These are phyloP conservation scores for Psilocybe mexicana DNA, from an alignment of 1,284 basidiomycete species.

Conservation along the genomic window DNA sequence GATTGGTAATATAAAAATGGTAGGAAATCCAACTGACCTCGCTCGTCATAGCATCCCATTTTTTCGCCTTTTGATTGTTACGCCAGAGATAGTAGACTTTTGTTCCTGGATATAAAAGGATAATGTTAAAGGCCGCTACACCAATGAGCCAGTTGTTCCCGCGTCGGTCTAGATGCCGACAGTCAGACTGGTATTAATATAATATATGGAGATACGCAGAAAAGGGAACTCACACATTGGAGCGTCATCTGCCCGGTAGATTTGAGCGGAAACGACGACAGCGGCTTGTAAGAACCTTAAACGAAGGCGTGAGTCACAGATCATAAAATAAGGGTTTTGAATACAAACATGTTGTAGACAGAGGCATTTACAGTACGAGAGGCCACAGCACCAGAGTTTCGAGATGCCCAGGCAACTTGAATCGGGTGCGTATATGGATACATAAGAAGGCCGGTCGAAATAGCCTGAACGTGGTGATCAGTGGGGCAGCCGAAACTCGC, in stretches of 20 bases:
- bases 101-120: slow-evolving; percentile 34
- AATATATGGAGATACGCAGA: not conserved
- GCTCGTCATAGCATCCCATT: slow-evolving; percentile 52
- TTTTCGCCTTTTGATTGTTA: slow-evolving; percentile 46
- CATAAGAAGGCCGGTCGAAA: slow-evolving; percentile 34
- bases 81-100: slow-evolving; percentile 54
- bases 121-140: slow-evolving; percentile 45
- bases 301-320: not conserved
- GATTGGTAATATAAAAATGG: not conserved
- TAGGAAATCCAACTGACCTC: slow-evolving; percentile 34
- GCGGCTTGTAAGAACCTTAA: slow-evolving; percentile 46
- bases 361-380: slow-evolving; percentile 57
- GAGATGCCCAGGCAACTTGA: slow-evolving; percentile 54
- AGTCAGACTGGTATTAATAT: not conserved
- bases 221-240: slow-evolving; percentile 41
- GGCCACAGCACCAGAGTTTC: slow-evolving; percentile 54
- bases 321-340: not conserved
- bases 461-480: slow-evolving; percentile 22
- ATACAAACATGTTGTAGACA: slow-evolving; percentile 50
- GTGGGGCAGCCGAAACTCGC: not conserved
- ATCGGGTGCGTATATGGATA: slow-evolving; percentile 35
- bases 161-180: slow-evolving; percentile 38
- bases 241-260: slow-evolving; percentile 53
- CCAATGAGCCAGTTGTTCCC: slow-evolving; percentile 48
- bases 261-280: slow-evolving; percentile 41